phyloP scores from a whole-genome alignment of 768 basidiomycete genomes.

The Trametes gibbosa region DNA sequence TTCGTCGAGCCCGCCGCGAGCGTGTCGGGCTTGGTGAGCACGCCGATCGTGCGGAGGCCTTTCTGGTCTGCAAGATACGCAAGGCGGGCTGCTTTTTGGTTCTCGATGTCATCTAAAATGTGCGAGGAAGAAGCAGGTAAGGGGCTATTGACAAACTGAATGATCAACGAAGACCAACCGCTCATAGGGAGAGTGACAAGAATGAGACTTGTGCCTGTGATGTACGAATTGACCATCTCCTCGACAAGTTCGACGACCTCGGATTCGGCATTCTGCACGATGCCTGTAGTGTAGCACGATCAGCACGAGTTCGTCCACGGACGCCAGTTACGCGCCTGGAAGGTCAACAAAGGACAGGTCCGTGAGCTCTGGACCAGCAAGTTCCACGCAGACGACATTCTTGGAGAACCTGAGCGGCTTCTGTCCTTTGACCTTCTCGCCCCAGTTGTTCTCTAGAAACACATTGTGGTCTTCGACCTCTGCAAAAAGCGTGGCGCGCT shows the following conservation, averaged over 20 bases:
- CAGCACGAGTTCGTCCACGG: not conserved
- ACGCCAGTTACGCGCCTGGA: constrained; percentile 18
- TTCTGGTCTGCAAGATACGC: constrained; percentile 45
- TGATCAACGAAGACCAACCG: constrained; percentile 31
- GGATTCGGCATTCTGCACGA: constrained; percentile 48
- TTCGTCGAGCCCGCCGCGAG: constrained; percentile 44
- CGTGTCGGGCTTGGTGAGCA: constrained; percentile 69
- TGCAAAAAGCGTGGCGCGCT: constrained; percentile 56
- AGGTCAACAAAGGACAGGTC: constrained; percentile 30
- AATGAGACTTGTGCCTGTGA: constrained; percentile 51
- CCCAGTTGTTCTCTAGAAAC: constrained; percentile 6
- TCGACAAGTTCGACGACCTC: constrained; percentile 44
- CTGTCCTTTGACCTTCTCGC: not conserved
- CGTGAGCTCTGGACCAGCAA: constrained; percentile 25
- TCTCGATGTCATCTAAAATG: constrained; percentile 58
- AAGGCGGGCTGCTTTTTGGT: constrained; percentile 51
- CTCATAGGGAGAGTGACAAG: constrained; percentile 54
- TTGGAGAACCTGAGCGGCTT: constrained; percentile 21
- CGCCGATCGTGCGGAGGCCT: constrained; percentile 53
- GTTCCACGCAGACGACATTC: constrained; percentile 29
- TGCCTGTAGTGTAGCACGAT: constrained; percentile 30
- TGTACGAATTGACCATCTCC: constrained; percentile 47
- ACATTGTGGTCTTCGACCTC: constrained; percentile 30
- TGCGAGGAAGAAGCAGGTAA: not conserved
- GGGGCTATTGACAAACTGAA: too few relatives aligned